phyloP scores from a whole-genome alignment of 257 asterid genomes.

The Scutellaria galericulata region DNA sequence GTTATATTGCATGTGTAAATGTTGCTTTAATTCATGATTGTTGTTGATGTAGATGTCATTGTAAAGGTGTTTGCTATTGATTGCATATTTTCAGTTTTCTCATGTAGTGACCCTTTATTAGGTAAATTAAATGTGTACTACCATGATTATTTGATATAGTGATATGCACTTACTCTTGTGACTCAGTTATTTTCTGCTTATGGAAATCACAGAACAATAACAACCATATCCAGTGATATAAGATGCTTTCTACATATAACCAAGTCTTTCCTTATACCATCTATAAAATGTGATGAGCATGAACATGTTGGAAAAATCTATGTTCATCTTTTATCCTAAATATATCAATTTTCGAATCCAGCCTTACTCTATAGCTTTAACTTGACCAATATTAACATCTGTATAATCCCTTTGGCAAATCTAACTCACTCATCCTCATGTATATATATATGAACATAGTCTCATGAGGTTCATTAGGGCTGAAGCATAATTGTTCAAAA shows the following conservation, averaged over 20 bases:
- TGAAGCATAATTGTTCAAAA: conserved; percentile 13
- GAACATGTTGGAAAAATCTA: not conserved
- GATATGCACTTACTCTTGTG: not conserved
- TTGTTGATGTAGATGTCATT: not conserved
- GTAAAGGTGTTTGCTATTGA: not conserved
- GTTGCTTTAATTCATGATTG: conserved; percentile 10
- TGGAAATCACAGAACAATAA: not conserved
- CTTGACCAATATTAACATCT: not conserved
- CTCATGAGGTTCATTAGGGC: not conserved
- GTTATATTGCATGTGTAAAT: not conserved
- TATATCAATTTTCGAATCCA: not conserved
- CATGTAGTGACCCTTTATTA: not conserved
- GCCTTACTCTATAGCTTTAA: not conserved
- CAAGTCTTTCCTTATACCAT: conserved; percentile 6
- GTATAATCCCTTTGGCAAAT: not conserved
- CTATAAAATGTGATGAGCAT: not conserved
- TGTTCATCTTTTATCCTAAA: not conserved
- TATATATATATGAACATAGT: not conserved
- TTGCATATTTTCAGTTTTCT: not conserved
- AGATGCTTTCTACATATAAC: not conserved
- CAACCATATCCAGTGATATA: not conserved
- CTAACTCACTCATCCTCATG: not conserved
- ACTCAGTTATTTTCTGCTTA: not conserved
- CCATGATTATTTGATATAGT: not conserved
- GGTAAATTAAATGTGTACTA: not conserved